Conservation (phyloP, 306 rosid species). For the Nissolia schottii region DNA sequence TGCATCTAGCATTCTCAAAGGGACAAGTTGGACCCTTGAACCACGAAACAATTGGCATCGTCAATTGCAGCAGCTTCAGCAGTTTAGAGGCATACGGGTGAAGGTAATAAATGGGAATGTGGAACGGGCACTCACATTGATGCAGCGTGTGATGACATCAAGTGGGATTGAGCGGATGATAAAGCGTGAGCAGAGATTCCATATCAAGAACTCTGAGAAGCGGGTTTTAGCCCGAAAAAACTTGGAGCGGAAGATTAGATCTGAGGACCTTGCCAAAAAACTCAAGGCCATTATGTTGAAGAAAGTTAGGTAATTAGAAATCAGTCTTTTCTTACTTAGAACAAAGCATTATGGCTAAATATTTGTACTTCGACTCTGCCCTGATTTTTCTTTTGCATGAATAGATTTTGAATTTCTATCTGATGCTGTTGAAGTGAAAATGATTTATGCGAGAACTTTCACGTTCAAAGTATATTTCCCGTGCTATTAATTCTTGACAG, state of each 20-base stretch:
- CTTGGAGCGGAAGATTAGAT: slow-evolving; percentile 53
- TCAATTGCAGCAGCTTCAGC: slow-evolving; percentile 51
- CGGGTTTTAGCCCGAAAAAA: slow-evolving; percentile 67
- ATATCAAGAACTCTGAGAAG: slow-evolving; percentile 90
- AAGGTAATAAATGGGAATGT: slow-evolving; percentile 60
- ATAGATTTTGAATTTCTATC: not conserved
- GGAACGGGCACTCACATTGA: slow-evolving; percentile 49
- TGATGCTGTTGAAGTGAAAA: not conserved
- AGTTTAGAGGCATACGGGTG: slow-evolving; percentile 73
- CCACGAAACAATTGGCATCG: slow-evolving; percentile 19
- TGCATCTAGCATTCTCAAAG: slow-evolving; percentile 34
- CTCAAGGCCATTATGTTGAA: slow-evolving; percentile 68
- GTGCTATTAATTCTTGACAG: not conserved
- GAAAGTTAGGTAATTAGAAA: slow-evolving; percentile 73
- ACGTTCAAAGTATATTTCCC: not conserved
- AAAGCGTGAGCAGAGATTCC: slow-evolving; percentile 56
- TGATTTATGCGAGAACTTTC: not conserved
- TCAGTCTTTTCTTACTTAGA: not conserved
- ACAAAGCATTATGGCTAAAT: not conserved
- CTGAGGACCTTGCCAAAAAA: slow-evolving; percentile 74
- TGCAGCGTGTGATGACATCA: slow-evolving; percentile 78
- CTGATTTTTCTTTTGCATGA: not conserved
- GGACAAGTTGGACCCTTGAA: slow-evolving; percentile 22
- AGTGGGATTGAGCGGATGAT: slow-evolving; percentile 91
- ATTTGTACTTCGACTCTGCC: not conserved